Base-by-base conservation (phyloP, 768 basidiomycete genomes). In the Kondoa malvinella region DNA sequence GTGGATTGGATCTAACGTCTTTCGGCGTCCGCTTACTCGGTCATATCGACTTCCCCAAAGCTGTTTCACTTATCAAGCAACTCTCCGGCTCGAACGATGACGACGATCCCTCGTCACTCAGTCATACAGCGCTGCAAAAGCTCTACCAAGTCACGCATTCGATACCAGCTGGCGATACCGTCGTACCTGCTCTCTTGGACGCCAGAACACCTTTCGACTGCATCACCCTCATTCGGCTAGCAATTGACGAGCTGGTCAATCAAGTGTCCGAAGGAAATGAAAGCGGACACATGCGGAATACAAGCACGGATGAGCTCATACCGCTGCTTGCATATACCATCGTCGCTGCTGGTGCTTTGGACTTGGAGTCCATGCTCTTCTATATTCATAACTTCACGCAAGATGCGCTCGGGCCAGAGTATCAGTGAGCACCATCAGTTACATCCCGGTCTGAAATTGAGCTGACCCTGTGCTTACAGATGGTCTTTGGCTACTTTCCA, bases 401-500 rank as follows among this genome's bases (percentile, higher is more conserved):
- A 30, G 64, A 50, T 26, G 27, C 31, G 17, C 40, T 62, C 14
- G 31, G 57, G 3, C 63, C 66, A 4, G 71, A 71, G 25, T 34
- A 67, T n/a, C 68, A 71, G 70, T 71, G 32, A 26, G 69, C 32
- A 1, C 3, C 4, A 2, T 30, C 8, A 2, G 31, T 31, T 29
- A 32, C 27, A 12, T 50, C 30, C 50, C 57, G 2, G 25, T 31
- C 21, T 21, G 4, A 3, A 4, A 33, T 66, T 31, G 56, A 8
- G 50, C 40, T 2, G 21, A 33, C 0, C 3, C 25, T 15, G 16
- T 31, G 26, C 25, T 15, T 33, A 12, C 70, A 71, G 69, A 34
- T 71, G 71, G 71, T 63, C 71, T n/a, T 31, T 71, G 12, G 71
- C 67, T n/a, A 69, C 70, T 25, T 71, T 71, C 64, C 69, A 71